These are phyloP conservation scores for Micractinium sp. DNA, from an alignment of 139 green algal species.

Conservation along the genomic window DNA sequence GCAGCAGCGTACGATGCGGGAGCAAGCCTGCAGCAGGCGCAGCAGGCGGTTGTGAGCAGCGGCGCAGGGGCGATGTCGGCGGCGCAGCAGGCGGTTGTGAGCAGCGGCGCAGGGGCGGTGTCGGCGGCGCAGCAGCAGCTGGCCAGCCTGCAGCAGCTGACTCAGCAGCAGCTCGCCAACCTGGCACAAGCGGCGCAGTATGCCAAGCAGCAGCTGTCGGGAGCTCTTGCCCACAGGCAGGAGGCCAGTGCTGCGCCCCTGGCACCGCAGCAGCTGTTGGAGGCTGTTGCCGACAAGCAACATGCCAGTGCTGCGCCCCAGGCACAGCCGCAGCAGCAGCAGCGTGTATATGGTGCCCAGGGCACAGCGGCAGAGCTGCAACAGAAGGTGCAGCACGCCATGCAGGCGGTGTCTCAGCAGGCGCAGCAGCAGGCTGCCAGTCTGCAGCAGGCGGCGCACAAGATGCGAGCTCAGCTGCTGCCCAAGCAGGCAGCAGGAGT, in stretches of 20 bases:
- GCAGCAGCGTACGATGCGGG: background rate
- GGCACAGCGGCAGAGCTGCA: background rate
- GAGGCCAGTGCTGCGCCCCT: background rate
- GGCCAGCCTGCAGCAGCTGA: background rate
- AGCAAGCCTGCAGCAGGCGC: background rate
- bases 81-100: background rate
- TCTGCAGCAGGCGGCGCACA: conserved; percentile 2
- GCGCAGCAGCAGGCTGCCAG: background rate
- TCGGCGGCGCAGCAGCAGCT: background rate
- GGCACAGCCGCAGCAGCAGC: background rate
- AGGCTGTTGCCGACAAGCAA: background rate
- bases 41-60: background rate
- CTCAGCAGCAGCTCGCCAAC: conserved; percentile 8
- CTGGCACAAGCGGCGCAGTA: background rate
- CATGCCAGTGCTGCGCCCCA: background rate
- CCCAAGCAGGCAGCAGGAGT: background rate
- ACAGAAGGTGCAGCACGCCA: background rate
- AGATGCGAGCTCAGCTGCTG: background rate
- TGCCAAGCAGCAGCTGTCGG: conserved; percentile 15
- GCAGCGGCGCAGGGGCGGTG: background rate
- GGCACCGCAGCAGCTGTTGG: background rate
- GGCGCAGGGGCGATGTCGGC: background rate
- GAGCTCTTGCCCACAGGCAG: background rate
- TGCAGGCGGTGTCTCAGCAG: background rate
- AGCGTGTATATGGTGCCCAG: background rate